A percentile compares a stretch with the other conserved stretches of the same genome.
Conservation (phyloP, 2,329 filamentous ascomycete genomes). For the Pseudogymnoascus sp. region DNA sequence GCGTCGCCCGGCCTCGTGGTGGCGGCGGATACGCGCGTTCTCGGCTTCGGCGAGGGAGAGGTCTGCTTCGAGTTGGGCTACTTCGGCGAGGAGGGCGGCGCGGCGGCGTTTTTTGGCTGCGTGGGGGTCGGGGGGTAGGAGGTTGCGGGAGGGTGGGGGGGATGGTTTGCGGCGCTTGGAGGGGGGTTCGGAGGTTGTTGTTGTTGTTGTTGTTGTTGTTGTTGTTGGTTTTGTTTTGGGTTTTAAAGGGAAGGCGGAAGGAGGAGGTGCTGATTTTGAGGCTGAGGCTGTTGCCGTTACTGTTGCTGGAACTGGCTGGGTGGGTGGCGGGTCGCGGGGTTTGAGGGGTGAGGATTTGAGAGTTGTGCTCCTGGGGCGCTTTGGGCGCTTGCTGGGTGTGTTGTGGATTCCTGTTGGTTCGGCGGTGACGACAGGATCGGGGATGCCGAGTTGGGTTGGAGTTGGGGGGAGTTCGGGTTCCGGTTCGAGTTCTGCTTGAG, state of each 20-base stretch:
- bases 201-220: conserved; percentile 13
- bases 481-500: not conserved
- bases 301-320: not conserved
- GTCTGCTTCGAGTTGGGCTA: conserved; percentile 49
- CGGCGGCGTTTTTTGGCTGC: conserved; percentile 42
- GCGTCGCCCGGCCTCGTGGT: conserved; percentile 30
- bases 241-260: not conserved
- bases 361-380: conserved; percentile 21
- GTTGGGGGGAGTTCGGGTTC: conserved; percentile 59
- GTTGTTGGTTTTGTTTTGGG: conserved; percentile 22
- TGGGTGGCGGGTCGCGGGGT: conserved; percentile 12
- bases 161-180: conserved; percentile 31
- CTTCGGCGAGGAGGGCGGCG: conserved; percentile 45
- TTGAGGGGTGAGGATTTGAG: conserved; percentile 28
- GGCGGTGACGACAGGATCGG: conserved; percentile 45
- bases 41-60: conserved; percentile 48
- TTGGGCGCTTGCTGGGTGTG: conserved; percentile 43
- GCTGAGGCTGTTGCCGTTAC: not conserved
- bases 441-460: conserved; percentile 38
- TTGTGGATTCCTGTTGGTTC: conserved; percentile 52
- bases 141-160: not conserved
- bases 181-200: conserved; percentile 25
- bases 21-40: conserved; percentile 43
- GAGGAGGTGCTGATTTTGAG: not conserved
- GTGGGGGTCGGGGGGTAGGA: conserved; percentile 23